Conservation (phyloP, 306 rosid species). For the Cucumis melo region DNA sequence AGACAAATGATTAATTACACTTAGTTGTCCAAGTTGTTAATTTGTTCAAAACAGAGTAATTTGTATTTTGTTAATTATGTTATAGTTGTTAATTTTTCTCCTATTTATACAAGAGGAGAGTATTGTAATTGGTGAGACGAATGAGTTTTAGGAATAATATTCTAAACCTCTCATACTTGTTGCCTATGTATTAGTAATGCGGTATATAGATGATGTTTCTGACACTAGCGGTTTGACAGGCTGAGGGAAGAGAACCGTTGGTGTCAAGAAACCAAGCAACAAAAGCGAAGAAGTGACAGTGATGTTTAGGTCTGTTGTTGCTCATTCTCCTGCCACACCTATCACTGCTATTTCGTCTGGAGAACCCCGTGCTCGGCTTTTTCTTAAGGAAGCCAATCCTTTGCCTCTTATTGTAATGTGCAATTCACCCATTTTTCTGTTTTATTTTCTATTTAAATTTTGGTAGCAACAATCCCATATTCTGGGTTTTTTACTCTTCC, state of each 20-base stretch:
- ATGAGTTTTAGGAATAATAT: no score
- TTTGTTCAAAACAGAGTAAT: no score
- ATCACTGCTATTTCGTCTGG: neutral
- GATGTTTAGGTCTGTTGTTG: slow-evolving; percentile 16
- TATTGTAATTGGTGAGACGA: no score
- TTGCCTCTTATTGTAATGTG: slow-evolving; percentile 5
- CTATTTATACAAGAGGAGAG: no score
- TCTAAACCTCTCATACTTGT: no score
- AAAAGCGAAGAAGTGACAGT: neutral
- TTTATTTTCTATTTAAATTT: neutral
- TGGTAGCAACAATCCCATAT: neutral
- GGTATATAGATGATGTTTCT: no score
- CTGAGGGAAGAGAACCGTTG: neutral
- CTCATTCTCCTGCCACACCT: slow-evolving; percentile 1
- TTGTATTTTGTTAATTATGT: no score
- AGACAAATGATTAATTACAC: neutral
- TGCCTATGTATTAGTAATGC: no score
- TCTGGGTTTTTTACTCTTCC: neutral
- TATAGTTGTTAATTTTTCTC: no score
- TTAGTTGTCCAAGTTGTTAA: no score
- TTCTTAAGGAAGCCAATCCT: neutral
- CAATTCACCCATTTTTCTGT: neutral
- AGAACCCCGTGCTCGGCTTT: neutral
- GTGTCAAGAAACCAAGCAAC: neutral
- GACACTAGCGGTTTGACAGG: neutral